phyloP scores from a whole-genome alignment of 768 basidiomycete species.

The Pisolithus tinctorius region DNA sequence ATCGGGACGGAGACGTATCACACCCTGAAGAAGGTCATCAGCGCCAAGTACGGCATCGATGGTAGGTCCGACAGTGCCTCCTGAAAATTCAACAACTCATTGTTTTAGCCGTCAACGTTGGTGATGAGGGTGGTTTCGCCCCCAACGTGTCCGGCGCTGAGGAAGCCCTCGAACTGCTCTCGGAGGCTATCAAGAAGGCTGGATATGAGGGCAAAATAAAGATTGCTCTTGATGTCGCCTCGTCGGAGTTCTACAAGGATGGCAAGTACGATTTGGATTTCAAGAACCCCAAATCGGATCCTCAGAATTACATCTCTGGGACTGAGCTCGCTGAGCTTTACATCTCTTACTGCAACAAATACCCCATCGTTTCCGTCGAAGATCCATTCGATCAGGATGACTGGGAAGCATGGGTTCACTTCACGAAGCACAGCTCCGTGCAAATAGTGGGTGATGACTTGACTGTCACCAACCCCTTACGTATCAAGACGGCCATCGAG shows the following conservation, averaged over 20 bases:
- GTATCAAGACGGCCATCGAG: conserved; percentile 98
- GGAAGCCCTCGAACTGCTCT: conserved; percentile 92
- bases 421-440: conserved; percentile 71
- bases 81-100: neutral
- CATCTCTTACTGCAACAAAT: conserved; percentile 78
- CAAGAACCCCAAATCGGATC: conserved; percentile 99
- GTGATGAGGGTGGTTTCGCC: conserved; percentile 99
- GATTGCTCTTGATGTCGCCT: conserved; percentile 97
- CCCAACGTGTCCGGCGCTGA: conserved; percentile 97
- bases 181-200: conserved; percentile 95
- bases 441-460: conserved; percentile 96
- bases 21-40: conserved; percentile 98
- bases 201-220: conserved; percentile 99
- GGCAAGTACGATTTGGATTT: conserved; percentile 99
- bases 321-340: conserved; percentile 90
- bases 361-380: conserved; percentile 93
- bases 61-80: conserved; percentile 41
- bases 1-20: conserved; percentile 98
- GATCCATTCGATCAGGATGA: conserved; percentile 99
- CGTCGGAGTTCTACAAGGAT: conserved; percentile 99
- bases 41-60: conserved; percentile 97
- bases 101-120: conserved; percentile 89
- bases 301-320: conserved; percentile 93
- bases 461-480: conserved; percentile 94
- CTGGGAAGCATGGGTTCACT: conserved; percentile 96